Evolutionary conservation across 441 rosid species (phyloP), one percentile per base, ranked within the genome.

Genomic region (Cnidoscolus chayamansa): DNA sequence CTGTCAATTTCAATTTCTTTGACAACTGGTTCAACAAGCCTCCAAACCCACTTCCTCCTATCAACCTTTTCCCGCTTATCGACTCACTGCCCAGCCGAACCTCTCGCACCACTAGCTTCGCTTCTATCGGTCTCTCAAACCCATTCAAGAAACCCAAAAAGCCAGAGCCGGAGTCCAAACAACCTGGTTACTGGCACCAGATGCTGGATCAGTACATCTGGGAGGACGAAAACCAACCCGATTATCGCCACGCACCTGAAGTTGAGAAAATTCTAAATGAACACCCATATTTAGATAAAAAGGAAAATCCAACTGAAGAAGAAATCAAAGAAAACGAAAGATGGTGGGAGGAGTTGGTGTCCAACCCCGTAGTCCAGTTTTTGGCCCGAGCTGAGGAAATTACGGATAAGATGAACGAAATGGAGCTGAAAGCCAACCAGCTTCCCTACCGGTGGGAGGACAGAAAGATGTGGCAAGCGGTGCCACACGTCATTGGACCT

Each of bases 11-110:
- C 77, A 88, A 86, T 78, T 89, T 91, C 72, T 91, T 91, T 57
- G 91, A 85, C 47, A 86, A 83, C 67, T 91, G 96, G 96, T 93
- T 93, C 84, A 83, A 79, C 37, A 93, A 87, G 77, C 92, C 95
- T 30, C 84, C 80, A 13, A 89, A 85, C 54, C 90, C 97, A 10
- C 84, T 88, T 48, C 81, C 85, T 70, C 78, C 84, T 53, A 31
- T 86, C 56, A 87, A 87, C 56, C 78, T 90, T 67, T 69, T 81
- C 49, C 80, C 88, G 0, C 71, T 78, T 11, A 53, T 78, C 20
- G 76, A 75, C 32, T 82, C 89, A 31, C 79, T 82, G 65, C 63
- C 82, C 9, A 72, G 70, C 60, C 76, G 60, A 50, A 20, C 48
- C 68, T 67, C 82, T 40, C 73, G 56, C 58, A 11, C 83, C 61